These are phyloP conservation scores for Achlya hypogyna DNA, from an alignment of 352 stramenopile genomes.

Conservation along the genomic window DNA sequence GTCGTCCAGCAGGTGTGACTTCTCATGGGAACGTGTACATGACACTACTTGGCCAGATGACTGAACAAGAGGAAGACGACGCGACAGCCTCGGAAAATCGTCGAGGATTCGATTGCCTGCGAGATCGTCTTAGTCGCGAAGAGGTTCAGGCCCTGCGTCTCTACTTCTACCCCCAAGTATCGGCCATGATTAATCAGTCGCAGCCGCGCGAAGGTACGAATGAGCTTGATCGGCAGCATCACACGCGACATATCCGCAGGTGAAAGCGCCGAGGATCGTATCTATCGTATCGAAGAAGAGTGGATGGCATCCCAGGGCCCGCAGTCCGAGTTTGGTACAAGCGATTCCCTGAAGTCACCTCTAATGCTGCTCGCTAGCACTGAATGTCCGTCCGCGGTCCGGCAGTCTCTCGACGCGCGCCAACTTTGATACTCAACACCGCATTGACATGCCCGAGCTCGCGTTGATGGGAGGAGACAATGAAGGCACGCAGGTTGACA, in stretches of 20 bases:
- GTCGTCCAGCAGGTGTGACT: slow-evolving; percentile 59
- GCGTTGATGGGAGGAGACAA: slow-evolving; percentile 79
- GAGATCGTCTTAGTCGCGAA: slow-evolving; percentile 72
- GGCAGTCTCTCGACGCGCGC: not conserved
- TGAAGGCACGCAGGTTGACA: slow-evolving; percentile 81
- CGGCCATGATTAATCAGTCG: slow-evolving; percentile 73
- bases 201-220: slow-evolving; percentile 27
- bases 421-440: slow-evolving; percentile 28
- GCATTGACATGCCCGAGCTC: slow-evolving; percentile 79
- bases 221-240: not conserved
- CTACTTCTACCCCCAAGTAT: slow-evolving; percentile 83
- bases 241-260: slow-evolving; percentile 19
- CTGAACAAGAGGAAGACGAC: slow-evolving; percentile 54
- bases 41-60: not conserved
- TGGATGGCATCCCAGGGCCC: slow-evolving; percentile 83
- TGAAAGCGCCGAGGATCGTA: slow-evolving; percentile 78
- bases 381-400: slow-evolving; percentile 13
- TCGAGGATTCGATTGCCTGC: slow-evolving; percentile 69
- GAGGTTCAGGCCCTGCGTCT: slow-evolving; percentile 76
- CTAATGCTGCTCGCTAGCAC: not conserved
- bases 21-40: not conserved
- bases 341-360: not conserved
- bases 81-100: slow-evolving; percentile 23
- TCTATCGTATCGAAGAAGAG: slow-evolving; percentile 82
- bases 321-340: slow-evolving; percentile 74